Evolutionary conservation across 2,329 filamentous ascomycete genomes (phyloP), one percentile per base, ranked within the genome.

Genomic region (Colletotrichum gloeosporioides): DNA sequence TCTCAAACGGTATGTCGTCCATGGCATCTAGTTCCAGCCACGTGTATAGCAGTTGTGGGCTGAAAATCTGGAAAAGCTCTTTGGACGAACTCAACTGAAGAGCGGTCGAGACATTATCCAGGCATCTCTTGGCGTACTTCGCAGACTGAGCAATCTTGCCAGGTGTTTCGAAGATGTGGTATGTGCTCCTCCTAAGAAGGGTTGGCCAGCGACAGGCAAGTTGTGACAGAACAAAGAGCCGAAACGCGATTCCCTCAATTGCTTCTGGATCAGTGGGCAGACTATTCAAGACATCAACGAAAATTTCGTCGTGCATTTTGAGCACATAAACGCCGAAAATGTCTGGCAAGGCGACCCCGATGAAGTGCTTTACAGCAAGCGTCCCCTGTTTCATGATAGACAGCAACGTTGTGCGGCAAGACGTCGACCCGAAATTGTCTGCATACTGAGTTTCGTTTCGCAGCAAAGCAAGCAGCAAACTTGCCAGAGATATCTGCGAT

Each of bases 131-230:
- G 2, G 96, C 96, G 85, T 98, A 94, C 25, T 88, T 86, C 25
- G 89, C 88, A 8, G 94, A 94, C 13, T 87, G 85, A 4, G 90
- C 85, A 16, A 98, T 91, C 73, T 92, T 92, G 2, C 94, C 95
- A 3, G 96, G 95, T 0, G 94, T 95, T 83, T 99, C 97, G 80
- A 99, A 98, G 27, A 99, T 96, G 83, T 97, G 94, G 83, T 98
- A 99, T 22, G 98, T 94, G 78, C 95, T 96, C 78, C 94, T 92
- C 68, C 96, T 93, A 59, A 98, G 89, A 25, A 99, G 88, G 1
- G 96, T 98, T 75, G 95, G 93, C 95, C 96, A 99, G 67, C 89
- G 87, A 34, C 95, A 95, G 29, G 95, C 97, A 74, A 99, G 87
- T 71, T 92, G 92, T 2, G 94, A 92, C 13, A 99, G 87, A 10